Conservation (phyloP, 1,284 basidiomycete genomes). For the Puccinia hordei region DNA sequence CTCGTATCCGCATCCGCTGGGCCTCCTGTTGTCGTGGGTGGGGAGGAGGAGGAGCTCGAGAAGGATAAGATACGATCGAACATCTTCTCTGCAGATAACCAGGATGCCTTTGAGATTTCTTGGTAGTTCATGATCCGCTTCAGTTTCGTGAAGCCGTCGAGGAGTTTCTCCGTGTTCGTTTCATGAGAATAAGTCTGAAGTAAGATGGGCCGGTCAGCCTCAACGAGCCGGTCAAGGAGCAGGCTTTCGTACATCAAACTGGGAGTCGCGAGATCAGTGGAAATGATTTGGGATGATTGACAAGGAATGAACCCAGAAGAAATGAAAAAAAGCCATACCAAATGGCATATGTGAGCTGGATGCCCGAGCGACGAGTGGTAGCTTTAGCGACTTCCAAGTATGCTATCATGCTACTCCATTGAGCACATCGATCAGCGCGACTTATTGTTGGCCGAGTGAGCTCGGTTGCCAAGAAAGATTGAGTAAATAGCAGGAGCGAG, state of each 20-base stretch:
- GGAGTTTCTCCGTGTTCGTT: constrained; percentile 32
- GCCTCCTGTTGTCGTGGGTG: neutral
- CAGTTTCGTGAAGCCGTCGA: constrained; percentile 24
- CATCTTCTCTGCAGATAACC: constrained; percentile 12
- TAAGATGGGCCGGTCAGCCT: constrained; percentile 27
- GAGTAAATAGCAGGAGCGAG: constrained; percentile 37
- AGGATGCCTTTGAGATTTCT: constrained; percentile 22
- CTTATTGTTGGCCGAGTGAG: neutral
- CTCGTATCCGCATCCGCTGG: neutral
- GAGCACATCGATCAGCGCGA: neutral
- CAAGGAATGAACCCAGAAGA: neutral
- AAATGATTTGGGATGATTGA: neutral
- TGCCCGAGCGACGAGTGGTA: constrained; percentile 24
- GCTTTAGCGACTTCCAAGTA: constrained; percentile 33
- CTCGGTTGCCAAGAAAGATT: constrained; percentile 39
- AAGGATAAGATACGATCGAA: constrained; percentile 15
- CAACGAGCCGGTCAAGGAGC: constrained; percentile 17
- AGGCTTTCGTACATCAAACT: constrained; percentile 46
- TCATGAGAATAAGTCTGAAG: constrained; percentile 23
- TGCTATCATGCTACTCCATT: constrained; percentile 36
- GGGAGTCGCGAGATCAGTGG: neutral
- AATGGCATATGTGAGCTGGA: constrained; percentile 37
- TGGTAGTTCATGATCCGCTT: constrained; percentile 37
- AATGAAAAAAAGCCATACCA: constrained; percentile 23
- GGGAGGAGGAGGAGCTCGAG: neutral